Evolutionary conservation across 805 yeast species (phyloP).

Genomic region (Hanseniaspora valbyensis): DNA sequence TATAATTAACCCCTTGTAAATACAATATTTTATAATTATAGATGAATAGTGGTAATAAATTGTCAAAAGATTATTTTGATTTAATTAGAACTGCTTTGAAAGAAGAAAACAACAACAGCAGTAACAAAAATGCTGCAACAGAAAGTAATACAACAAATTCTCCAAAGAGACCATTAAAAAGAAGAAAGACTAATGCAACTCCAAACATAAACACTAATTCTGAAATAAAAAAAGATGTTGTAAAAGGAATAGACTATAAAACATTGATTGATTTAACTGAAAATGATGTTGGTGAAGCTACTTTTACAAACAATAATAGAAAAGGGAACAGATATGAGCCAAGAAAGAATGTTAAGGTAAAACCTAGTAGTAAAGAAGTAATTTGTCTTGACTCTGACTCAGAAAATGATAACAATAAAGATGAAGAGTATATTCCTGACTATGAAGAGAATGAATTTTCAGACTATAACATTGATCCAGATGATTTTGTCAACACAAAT

Average conservation of each 20-base stretch:
- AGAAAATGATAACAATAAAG: not conserved
- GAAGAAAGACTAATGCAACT: constrained; percentile 2
- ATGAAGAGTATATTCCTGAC: not conserved
- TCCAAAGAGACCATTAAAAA: constrained; percentile 3
- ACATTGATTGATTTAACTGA: constrained; percentile 5
- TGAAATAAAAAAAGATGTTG: not conserved
- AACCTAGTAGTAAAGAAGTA: no score
- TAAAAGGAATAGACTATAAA: not conserved
- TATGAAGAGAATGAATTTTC: not conserved
- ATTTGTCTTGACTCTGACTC: constrained; percentile 1
- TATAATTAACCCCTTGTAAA: no score
- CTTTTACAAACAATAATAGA: not conserved
- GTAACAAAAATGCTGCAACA: not conserved
- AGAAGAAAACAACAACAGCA: not conserved
- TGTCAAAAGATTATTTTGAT: constrained; percentile 15
- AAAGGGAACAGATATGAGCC: not conserved
- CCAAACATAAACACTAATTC: not conserved
- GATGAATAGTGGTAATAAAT: not conserved
- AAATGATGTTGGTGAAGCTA: constrained; percentile 4
- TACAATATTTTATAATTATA: not conserved
- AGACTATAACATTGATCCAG: not conserved
- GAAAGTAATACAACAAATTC: no score
- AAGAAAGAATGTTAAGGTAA: not conserved
- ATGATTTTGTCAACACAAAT: constrained; percentile 3
- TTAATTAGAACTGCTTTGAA: constrained; percentile 4